A percentile compares a stretch with the other conserved stretches of the same genome.
Conservation (phyloP, 805 yeast genomes). For the Teunomyces lycoperdinae region DNA sequence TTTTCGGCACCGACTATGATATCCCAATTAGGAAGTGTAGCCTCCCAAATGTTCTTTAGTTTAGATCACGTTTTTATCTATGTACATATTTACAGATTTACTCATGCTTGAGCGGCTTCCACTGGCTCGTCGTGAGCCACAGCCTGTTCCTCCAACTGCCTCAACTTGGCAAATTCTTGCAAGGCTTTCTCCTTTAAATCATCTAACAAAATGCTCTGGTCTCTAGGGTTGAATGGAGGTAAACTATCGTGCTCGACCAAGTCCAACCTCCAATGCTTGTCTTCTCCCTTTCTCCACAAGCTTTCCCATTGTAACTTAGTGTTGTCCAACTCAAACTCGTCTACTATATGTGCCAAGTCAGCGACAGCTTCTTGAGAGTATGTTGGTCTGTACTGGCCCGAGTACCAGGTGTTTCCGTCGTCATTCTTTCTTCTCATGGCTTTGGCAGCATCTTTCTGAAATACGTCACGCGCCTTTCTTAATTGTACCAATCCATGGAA, state of each 20-base stretch:
- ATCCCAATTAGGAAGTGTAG: neutral
- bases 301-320: conserved; percentile 77
- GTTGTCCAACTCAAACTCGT: conserved; percentile 49
- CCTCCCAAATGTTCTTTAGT: neutral
- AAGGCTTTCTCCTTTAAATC: conserved; percentile 47
- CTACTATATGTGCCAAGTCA: conserved; percentile 70
- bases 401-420: conserved; percentile 81
- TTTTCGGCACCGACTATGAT: neutral
- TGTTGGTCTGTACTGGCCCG: conserved; percentile 86
- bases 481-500: conserved; percentile 73
- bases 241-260: conserved; percentile 61
- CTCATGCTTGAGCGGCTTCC: conserved; percentile 1
- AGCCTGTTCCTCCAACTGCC: conserved; percentile 11
- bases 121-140: neutral
- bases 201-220: conserved; percentile 64
- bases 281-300: conserved; percentile 83
- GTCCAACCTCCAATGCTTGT: conserved; percentile 62
- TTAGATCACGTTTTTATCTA: conserved; percentile 2
- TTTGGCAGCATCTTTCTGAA: conserved; percentile 58
- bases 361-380: conserved; percentile 90
- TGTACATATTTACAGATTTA: conserved; percentile 8
- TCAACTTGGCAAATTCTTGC: conserved; percentile 28
- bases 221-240: conserved; percentile 58
- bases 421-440: conserved; percentile 67
- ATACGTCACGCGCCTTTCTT: conserved; percentile 68